Evolutionary conservation across 345 rosid species (phyloP).

Genomic region (Arabidopsis arenosa): DNA sequence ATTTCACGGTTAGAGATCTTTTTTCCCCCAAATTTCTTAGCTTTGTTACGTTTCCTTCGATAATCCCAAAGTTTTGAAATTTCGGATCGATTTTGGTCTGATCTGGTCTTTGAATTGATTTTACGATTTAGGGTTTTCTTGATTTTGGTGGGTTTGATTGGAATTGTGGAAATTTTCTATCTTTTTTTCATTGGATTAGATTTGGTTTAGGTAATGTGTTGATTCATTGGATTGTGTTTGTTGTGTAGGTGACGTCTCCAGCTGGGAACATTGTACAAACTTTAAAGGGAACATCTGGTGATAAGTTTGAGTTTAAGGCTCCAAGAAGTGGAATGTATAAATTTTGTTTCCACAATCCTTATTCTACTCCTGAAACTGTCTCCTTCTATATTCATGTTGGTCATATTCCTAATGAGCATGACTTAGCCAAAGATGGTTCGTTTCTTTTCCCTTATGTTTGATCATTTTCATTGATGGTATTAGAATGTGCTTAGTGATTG

Average conservation of each 20-base stretch:
- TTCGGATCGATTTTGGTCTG: constrained; percentile 8
- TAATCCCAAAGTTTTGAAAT: constrained; percentile 7
- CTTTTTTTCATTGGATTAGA: background rate
- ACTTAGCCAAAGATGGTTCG: constrained; percentile 95
- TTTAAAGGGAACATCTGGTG: constrained; percentile 89
- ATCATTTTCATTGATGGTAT: background rate
- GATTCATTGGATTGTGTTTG: background rate
- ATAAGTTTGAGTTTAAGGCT: constrained; percentile 89
- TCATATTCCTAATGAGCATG: constrained; percentile 92
- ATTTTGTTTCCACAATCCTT: constrained; percentile 93
- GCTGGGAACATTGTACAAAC: constrained; percentile 70
- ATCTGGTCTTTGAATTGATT: constrained; percentile 20
- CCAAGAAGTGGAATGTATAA: constrained; percentile 97
- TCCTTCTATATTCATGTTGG: constrained; percentile 95
- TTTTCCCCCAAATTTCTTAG: background rate
- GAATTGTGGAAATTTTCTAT: background rate
- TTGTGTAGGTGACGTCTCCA: constrained; percentile 79
- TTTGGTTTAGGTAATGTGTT: background rate
- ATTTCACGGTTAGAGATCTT: constrained; percentile 64
- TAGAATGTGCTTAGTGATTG: background rate
- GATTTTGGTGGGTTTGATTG: background rate
- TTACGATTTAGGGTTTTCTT: background rate
- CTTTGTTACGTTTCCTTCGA: background rate
- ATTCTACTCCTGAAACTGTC: constrained; percentile 92
- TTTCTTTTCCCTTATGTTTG: background rate